phyloP scores from a whole-genome alignment of 495 filamentous ascomycete genomes.

The Lasiosphaeria ovina region DNA sequence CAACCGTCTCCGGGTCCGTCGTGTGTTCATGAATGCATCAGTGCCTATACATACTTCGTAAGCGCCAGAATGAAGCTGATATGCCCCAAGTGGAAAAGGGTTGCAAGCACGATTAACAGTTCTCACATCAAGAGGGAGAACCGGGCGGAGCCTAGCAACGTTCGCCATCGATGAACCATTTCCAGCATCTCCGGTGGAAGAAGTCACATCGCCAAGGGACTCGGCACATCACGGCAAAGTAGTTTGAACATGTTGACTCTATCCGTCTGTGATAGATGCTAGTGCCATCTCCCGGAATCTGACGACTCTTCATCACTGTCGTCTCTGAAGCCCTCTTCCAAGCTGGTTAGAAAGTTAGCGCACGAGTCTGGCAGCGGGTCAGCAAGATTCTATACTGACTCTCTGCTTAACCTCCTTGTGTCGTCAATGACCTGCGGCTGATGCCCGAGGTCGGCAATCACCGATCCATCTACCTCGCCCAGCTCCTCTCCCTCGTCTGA shows the following conservation, averaged over 20 bases:
- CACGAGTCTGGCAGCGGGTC: background rate
- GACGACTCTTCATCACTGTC: conserved; percentile 31
- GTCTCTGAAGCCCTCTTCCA: conserved; percentile 41
- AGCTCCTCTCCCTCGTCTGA: conserved; percentile 61
- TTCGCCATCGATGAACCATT: too few relatives aligned
- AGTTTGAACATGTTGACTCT: background rate
- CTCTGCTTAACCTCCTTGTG: conserved; percentile 67
- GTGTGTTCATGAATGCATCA: too few relatives aligned
- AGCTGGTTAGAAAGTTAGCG: conserved; percentile 26
- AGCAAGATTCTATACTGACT: conserved; percentile 43
- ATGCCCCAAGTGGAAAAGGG: too few relatives aligned
- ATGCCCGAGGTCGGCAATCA: conserved; percentile 57
- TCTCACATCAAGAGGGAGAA: too few relatives aligned
- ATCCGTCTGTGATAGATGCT: background rate
- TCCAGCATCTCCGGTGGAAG: too few relatives aligned
- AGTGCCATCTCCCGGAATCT: background rate
- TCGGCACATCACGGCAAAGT: too few relatives aligned
- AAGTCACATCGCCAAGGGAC: too few relatives aligned
- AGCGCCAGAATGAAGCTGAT: too few relatives aligned
- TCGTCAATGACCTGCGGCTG: conserved; percentile 49
- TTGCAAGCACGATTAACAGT: too few relatives aligned
- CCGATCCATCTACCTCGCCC: conserved; percentile 63
- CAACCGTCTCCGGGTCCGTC: too few relatives aligned
- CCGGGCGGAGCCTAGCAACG: too few relatives aligned
- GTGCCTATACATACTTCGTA: too few relatives aligned